Evolutionary conservation across 2,329 filamentous ascomycete species (phyloP), one percentile per base, ranked within the genome.

Genomic region (Fusarium sp.): DNA sequence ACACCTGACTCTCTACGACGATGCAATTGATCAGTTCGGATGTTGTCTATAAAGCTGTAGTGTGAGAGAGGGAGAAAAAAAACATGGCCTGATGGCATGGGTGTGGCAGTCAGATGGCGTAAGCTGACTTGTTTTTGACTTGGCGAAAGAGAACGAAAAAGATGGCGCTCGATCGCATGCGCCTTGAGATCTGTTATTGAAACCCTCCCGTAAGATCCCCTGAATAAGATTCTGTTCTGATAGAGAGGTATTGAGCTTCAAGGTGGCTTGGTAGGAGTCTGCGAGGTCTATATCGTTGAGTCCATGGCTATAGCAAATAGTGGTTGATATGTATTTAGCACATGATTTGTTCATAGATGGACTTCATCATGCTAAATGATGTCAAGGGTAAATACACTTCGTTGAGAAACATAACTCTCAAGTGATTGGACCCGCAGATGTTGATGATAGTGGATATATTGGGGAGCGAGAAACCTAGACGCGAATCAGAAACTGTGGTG

Each of bases 401-500:
- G 22, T 44, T 62, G 40, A 44, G 46, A 45, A 54, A 41, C 35
- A 28, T 30, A 39, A 30, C 30, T 20, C 56, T 57, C 46, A 47
- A 33, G 53, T 61, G 65, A 72, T 65, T 71, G 70, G 65, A 48
- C 43, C 58, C 53, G 43, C 33, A 33, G 54, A 62, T 41, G 55
- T 59, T 58, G 59, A 65, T 56, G 46, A 61, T 35, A 50, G 60
- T 46, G 67, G 57, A 35, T 50, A 58, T 46, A 33, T 37, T 52
- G 40, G 30, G 20, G 52, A 60, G 62, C 26, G 45, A 47, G 48
- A 51, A 37, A 35, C 19, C 20, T 48, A 49, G 39, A 56, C 53
- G 43, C 68, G 64, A 73, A 73, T 72, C 68, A 72, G 50, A 67
- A 51, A 56, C 39, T 51, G 45, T 56, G 54, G 41, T 48, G 41